A percentile compares a stretch with the other conserved stretches of the same genome.
Evolutionary conservation across 306 rosid genomes (phyloP).

Genomic region (Malus domestica): DNA sequence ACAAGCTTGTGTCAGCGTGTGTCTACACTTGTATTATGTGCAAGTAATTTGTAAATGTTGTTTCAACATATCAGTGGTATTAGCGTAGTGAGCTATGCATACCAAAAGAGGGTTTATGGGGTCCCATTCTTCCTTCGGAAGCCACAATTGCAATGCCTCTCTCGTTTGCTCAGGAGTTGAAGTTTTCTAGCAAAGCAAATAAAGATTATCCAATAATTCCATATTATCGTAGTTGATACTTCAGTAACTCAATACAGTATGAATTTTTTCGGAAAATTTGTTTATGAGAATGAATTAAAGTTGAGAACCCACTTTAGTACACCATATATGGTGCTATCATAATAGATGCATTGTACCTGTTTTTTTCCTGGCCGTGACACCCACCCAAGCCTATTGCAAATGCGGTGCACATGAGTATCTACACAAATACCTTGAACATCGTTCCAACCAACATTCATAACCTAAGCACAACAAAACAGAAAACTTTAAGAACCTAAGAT

Average conservation of each 20-base stretch:
- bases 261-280: background rate
- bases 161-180: conserved; percentile 81
- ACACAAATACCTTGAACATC: conserved; percentile 94
- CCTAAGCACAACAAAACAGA: conserved; percentile 38
- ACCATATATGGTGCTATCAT: conserved; percentile 8
- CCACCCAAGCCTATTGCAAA: conserved; percentile 92
- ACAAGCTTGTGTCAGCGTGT: background rate
- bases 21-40: background rate
- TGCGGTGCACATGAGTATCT: conserved; percentile 92
- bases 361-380: conserved; percentile 63
- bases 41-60: background rate
- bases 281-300: background rate
- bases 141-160: conserved; percentile 72
- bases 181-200: conserved; percentile 52
- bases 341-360: conserved; percentile 41
- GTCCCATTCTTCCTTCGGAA: conserved; percentile 90
- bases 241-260: background rate
- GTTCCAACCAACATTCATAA: conserved; percentile 91
- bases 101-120: conserved; percentile 92
- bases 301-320: background rate
- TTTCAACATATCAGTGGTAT: background rate
- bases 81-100: conserved; percentile 14
- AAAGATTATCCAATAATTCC: conserved; percentile 16
- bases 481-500: conserved; percentile 13
- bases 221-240: background rate